Evolutionary conservation across 73 alveolate genomes (phyloP), one percentile per base, ranked within the genome.

Genomic region (Tetrahymena malaccensis): DNA sequence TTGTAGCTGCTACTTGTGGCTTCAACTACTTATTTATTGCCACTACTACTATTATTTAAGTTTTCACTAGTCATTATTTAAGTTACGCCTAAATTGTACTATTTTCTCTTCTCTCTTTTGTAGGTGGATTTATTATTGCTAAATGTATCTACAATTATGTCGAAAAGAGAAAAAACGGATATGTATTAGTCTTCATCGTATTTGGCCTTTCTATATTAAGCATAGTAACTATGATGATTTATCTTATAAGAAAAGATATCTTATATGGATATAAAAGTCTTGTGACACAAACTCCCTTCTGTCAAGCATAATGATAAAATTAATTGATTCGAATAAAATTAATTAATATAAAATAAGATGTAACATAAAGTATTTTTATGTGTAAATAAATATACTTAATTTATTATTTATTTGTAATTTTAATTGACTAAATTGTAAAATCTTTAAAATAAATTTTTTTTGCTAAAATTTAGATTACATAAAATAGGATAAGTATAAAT

Each of bases 1-100:
- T 83, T 83, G 96, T 94, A 7, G 96, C 96, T 70, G 96, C 94
- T 57, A 94, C 96, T 94, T 34, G 94, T 94, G 96, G 94, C 3
- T 94, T 94, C 43, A 84, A 56, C 22, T 94, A 57, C 34, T 94
- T 94, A 35, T 56, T 94, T 85, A 94, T 94, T 94, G 50, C 96
- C 21, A 13, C 85, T 12, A 94, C 83, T 16, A 56, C 94, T 25
- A 34, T 94, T 31, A 31, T 94, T 37, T 56, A 55, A 25, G 85
- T 94, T n/a, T 55, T 55, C 84, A 55, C 84, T 4, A 55, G 27
- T n/a, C 22, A 55, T n/a, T 55, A 55, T 55, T n/a, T 55, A 19
- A n/a, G 27, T n/a, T 19, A 19, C 11, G 22, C 22, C 27, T 55
- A 55, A 55, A 55, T 55, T n/a, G 27, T 55, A 19, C 11, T 55